phyloP scores from a whole-genome alignment of 2,329 filamentous ascomycete genomes.

The Nannizzia gypsea region DNA sequence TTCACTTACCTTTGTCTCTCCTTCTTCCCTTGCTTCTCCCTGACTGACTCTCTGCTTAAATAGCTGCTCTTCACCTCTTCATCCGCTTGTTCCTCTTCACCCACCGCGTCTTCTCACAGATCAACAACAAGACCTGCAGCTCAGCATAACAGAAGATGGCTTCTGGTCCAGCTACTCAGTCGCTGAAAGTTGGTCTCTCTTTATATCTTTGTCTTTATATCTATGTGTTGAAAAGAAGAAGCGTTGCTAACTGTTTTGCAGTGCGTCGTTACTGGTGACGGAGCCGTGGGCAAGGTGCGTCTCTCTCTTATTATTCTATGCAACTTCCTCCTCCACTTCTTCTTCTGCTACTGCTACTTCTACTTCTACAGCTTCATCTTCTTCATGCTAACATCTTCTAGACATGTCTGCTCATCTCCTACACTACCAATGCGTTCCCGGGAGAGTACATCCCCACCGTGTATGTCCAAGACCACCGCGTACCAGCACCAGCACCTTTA shows the following conservation, averaged over 20 bases:
- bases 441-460: conserved; percentile 99
- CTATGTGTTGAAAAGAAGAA: no score
- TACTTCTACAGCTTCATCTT: conserved; percentile 22
- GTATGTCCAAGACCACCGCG: conserved; percentile 23
- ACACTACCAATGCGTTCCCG: conserved; percentile 99
- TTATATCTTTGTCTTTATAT: conserved; percentile 8
- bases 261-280: conserved; percentile 98
- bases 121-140: conserved; percentile 7
- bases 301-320: conserved; percentile 16
- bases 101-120: conserved; percentile 13
- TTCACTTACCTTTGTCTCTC: not conserved
- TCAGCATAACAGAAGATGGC: conserved; percentile 42
- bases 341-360: no score
- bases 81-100: not conserved
- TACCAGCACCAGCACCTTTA: not conserved
- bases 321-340: no score
- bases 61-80: not conserved
- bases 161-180: conserved; percentile 76
- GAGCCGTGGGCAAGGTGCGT: conserved; percentile 90
- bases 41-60: no score
- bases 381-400: conserved; percentile 28
- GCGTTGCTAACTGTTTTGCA: conserved; percentile 30
- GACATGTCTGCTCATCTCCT: conserved; percentile 98
- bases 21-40: not conserved
- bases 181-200: conserved; percentile 59